phyloP scores from a whole-genome alignment of 306 rosid species.

The Psophocarpus tetragonolobus region DNA sequence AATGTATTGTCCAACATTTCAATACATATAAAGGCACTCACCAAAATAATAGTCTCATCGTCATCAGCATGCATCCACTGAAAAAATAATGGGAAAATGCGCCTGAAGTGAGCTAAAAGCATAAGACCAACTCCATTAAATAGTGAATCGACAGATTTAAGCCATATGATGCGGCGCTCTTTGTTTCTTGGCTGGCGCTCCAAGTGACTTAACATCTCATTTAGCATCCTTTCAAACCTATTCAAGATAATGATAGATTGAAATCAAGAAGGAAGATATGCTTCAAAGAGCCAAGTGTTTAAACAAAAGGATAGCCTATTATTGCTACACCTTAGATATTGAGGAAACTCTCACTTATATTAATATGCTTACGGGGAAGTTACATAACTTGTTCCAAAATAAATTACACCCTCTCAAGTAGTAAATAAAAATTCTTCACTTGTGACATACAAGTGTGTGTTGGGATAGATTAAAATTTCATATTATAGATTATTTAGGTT shows the following conservation, averaged over 20 bases:
- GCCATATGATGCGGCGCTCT: slow-evolving; percentile 92
- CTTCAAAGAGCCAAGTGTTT: slow-evolving; percentile 10
- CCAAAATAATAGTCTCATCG: slow-evolving; percentile 76
- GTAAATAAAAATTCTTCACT: slow-evolving; percentile 11
- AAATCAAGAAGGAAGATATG: slow-evolving; percentile 14
- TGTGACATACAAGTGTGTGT: too few relatives aligned
- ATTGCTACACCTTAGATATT: slow-evolving; percentile 9
- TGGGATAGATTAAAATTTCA: too few relatives aligned
- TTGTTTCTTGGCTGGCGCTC: slow-evolving; percentile 90
- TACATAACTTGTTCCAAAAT: not conserved
- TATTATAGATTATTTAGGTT: too few relatives aligned
- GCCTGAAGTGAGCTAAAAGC: slow-evolving; percentile 85
- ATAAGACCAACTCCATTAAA: slow-evolving; percentile 67
- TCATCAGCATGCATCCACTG: slow-evolving; percentile 93
- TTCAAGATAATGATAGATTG: slow-evolving; percentile 22
- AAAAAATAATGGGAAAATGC: slow-evolving; percentile 86
- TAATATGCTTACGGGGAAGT: not conserved
- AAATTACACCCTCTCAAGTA: slow-evolving; percentile 14
- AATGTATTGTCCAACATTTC: not conserved
- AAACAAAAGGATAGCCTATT: not conserved
- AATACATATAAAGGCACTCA: slow-evolving; percentile 44
- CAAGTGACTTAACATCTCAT: slow-evolving; percentile 90
- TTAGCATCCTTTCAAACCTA: slow-evolving; percentile 87
- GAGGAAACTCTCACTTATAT: not conserved
- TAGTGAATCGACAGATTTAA: slow-evolving; percentile 59